Conservation (phyloP, 1,284 basidiomycete genomes). For the Ceratobasidium sp. region DNA sequence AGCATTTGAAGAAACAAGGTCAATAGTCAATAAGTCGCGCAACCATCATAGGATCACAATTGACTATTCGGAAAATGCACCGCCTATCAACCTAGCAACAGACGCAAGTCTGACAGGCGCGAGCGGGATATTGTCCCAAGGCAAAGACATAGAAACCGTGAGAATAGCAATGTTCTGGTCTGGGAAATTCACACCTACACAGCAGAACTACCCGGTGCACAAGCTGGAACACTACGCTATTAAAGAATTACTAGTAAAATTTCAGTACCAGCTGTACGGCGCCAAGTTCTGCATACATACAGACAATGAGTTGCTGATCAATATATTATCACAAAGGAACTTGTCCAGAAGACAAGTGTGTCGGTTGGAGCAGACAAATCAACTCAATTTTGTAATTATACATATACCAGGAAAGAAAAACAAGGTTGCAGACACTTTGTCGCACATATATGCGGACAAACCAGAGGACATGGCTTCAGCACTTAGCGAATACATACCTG, state of each 20-base stretch:
- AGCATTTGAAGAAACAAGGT: slow-evolving; percentile 60
- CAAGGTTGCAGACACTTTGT: background rate
- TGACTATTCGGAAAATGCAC: slow-evolving; percentile 52
- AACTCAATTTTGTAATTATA: slow-evolving; percentile 58
- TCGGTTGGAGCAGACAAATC: slow-evolving; percentile 59
- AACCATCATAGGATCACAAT: slow-evolving; percentile 53
- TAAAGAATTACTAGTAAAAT: slow-evolving; percentile 60
- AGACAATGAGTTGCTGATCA: slow-evolving; percentile 58
- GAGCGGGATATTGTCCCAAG: slow-evolving; percentile 52
- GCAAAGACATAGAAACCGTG: slow-evolving; percentile 50
- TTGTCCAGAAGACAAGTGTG: slow-evolving; percentile 56
- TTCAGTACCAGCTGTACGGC: slow-evolving; percentile 58
- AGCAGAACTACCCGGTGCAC: slow-evolving; percentile 62
- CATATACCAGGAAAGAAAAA: slow-evolving; percentile 54
- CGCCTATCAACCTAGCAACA: slow-evolving; percentile 49
- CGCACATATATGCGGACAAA: slow-evolving; percentile 1
- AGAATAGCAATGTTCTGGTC: slow-evolving; percentile 57
- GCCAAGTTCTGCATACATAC: slow-evolving; percentile 56
- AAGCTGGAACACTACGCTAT: slow-evolving; percentile 61
- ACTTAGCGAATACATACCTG: too few species aligned
- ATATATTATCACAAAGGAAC: slow-evolving; percentile 57
- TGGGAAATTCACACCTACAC: slow-evolving; percentile 58
- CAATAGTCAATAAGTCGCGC: slow-evolving; percentile 46
- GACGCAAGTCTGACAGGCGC: slow-evolving; percentile 53
- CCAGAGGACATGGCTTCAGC: background rate